These are phyloP conservation scores for Leishmania amazonensis DNA, from an alignment of 208 protist genomes.

Conservation along the genomic window DNA sequence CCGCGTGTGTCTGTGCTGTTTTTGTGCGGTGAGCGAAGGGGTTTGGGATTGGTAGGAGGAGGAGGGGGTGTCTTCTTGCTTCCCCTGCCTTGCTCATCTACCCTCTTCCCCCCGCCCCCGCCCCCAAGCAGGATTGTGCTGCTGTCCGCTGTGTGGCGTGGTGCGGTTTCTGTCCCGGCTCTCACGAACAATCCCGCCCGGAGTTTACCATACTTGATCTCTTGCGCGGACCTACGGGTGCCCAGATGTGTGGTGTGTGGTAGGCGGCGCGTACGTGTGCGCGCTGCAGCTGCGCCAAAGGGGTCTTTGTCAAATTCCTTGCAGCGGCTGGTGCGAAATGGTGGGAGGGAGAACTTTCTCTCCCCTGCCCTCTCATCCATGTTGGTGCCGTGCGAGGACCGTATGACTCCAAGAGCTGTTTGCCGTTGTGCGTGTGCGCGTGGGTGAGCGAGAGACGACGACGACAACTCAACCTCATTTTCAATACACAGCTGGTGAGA, in stretches of 20 bases:
- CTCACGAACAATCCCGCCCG: constrained; percentile 72
- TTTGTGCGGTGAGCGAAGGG: neutral
- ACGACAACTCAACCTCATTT: constrained; percentile 39
- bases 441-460: constrained; percentile 14
- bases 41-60: neutral
- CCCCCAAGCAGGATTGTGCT: neutral
- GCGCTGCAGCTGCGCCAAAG: constrained; percentile 2
- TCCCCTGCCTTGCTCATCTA: neutral
- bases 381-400: constrained; percentile 30
- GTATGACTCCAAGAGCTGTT: constrained; percentile 23
- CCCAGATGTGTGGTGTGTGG: constrained; percentile 34
- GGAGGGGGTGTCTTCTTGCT: neutral
- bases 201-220: constrained; percentile 61
- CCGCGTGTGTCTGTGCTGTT: constrained; percentile 8
- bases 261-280: neutral
- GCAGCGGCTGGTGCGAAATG: constrained; percentile 23
- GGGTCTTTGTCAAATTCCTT: constrained; percentile 32
- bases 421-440: constrained; percentile 1
- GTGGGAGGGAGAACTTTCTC: neutral
- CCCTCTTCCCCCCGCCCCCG: neutral
- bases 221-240: constrained; percentile 65
- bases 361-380: neutral
- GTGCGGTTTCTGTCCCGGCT: constrained; percentile 13
- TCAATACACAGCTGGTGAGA: constrained; percentile 49
- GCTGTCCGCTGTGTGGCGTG: neutral